phyloP scores from a whole-genome alignment of 768 basidiomycete genomes.

The Trametes sanguinea region DNA sequence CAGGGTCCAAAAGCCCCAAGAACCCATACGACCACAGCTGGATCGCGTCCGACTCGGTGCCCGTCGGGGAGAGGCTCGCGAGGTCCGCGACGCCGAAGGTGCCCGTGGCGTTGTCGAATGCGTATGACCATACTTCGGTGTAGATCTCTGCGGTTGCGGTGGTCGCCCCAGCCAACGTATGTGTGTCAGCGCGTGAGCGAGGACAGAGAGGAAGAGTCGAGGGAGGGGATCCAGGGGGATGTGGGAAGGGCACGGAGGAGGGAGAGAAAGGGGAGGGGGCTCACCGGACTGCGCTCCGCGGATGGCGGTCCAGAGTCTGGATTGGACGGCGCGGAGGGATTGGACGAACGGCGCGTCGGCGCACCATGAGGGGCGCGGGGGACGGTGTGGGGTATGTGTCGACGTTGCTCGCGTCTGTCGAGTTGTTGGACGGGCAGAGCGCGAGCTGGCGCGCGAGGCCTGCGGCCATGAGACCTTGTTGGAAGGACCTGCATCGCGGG shows the following conservation, averaged over 20 bases:
- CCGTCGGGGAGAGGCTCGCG: slow-evolving; percentile 39
- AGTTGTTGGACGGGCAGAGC: slow-evolving; percentile 13
- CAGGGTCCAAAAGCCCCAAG: slow-evolving; percentile 33
- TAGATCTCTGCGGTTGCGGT: slow-evolving; percentile 33
- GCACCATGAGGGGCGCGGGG: slow-evolving; percentile 40
- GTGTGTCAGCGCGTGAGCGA: background rate
- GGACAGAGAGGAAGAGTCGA: too few species aligned
- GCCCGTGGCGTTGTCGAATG: slow-evolving; percentile 38
- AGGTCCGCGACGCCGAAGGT: slow-evolving; percentile 43
- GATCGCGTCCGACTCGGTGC: slow-evolving; percentile 47
- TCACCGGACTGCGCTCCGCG: background rate
- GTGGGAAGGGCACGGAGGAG: too few species aligned
- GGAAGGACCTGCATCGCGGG: slow-evolving; percentile 37
- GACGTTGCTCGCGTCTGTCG: slow-evolving; percentile 26
- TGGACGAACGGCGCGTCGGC: slow-evolving; percentile 36
- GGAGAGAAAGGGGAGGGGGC: too few species aligned
- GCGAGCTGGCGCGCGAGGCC: slow-evolving; percentile 35
- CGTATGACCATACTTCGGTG: slow-evolving; percentile 45
- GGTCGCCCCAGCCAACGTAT: background rate
- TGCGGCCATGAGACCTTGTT: slow-evolving; percentile 47
- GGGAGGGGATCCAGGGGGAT: too few species aligned
- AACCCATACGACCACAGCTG: slow-evolving; percentile 48
- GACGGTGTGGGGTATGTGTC: background rate
- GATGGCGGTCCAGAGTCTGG: slow-evolving; percentile 18
- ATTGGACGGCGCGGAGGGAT: slow-evolving; percentile 38